These are phyloP conservation scores for Komagataella ulmi DNA, from an alignment of 805 yeast species.

Conservation along the genomic window DNA sequence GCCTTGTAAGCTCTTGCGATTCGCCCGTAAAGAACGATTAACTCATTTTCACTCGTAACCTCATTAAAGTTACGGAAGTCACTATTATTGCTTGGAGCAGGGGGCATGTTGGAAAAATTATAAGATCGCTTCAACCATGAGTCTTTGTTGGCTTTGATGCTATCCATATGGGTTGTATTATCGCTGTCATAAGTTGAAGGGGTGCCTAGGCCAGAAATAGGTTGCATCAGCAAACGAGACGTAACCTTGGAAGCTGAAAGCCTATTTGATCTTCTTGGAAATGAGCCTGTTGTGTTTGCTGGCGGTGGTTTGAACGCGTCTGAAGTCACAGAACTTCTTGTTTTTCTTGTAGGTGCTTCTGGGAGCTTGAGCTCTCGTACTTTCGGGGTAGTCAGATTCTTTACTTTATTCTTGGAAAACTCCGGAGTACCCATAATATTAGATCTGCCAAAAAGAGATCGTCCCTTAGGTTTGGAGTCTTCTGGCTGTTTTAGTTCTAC, in stretches of 20 bases:
- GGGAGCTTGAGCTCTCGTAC: neutral
- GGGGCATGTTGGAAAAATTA: neutral
- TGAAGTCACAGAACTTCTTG: neutral
- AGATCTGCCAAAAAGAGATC: neutral
- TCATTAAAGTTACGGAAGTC: conserved; percentile 1
- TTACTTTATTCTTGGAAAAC: neutral
- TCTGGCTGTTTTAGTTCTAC: neutral
- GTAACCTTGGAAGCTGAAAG: conserved; percentile 26
- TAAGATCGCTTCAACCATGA: neutral
- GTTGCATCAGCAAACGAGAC: conserved; percentile 32
- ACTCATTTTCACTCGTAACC: conserved; percentile 20
- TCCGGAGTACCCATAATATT: neutral
- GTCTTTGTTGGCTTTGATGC: neutral
- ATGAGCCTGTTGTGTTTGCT: conserved; percentile 6
- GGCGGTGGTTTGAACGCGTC: neutral
- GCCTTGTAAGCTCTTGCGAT: conserved; percentile 52
- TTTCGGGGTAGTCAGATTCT: neutral
- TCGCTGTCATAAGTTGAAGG: neutral
- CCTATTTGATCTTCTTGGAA: neutral
- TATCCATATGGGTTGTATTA: neutral
- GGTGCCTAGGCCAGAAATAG: conserved; percentile 8
- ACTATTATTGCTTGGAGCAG: neutral
- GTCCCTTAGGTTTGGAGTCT: neutral
- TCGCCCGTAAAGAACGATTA: conserved; percentile 32
- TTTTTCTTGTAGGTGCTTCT: conserved; percentile 3